Evolutionary conservation across 2,329 filamentous ascomycete species (phyloP).

Genomic region (Xylariales sp.): DNA sequence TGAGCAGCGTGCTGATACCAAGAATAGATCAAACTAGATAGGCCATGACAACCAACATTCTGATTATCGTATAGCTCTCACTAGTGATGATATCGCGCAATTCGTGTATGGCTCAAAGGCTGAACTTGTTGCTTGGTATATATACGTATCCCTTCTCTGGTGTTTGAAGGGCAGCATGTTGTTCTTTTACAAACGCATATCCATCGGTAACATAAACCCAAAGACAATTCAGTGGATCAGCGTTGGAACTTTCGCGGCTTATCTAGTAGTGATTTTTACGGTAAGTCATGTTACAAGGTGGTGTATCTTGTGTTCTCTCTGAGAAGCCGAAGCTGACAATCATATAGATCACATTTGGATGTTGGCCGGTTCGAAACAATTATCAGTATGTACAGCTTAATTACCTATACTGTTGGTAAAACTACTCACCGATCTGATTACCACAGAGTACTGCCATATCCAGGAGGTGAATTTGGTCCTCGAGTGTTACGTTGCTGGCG

Average conservation of each 20-base stretch:
- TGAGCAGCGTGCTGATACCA: not conserved
- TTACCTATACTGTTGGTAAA: not conserved
- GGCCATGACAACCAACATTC: not conserved
- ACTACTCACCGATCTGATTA: not conserved
- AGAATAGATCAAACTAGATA: no score
- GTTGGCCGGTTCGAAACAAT: constrained; percentile 6
- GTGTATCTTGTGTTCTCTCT: not conserved
- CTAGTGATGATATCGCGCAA: constrained; percentile 19
- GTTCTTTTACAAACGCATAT: constrained; percentile 23
- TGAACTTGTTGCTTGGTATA: constrained; percentile 34
- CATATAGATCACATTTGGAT: constrained; percentile 7
- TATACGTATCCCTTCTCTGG: constrained; percentile 32
- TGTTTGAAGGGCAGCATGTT: constrained; percentile 24
- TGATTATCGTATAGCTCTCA: constrained; percentile 14
- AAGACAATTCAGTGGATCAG: constrained; percentile 5
- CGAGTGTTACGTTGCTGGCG: not conserved
- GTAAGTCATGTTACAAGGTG: constrained; percentile 5
- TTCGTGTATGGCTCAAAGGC: constrained; percentile 29
- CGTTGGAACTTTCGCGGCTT: constrained; percentile 4
- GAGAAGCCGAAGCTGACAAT: not conserved
- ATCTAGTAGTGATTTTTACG: constrained; percentile 6
- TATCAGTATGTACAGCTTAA: constrained; percentile 4
- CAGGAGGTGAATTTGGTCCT: constrained; percentile 4
- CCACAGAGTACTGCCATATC: constrained; percentile 6
- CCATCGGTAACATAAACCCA: constrained; percentile 12